Conservation (phyloP, 441 rosid genomes). For the Hura crepitans region DNA sequence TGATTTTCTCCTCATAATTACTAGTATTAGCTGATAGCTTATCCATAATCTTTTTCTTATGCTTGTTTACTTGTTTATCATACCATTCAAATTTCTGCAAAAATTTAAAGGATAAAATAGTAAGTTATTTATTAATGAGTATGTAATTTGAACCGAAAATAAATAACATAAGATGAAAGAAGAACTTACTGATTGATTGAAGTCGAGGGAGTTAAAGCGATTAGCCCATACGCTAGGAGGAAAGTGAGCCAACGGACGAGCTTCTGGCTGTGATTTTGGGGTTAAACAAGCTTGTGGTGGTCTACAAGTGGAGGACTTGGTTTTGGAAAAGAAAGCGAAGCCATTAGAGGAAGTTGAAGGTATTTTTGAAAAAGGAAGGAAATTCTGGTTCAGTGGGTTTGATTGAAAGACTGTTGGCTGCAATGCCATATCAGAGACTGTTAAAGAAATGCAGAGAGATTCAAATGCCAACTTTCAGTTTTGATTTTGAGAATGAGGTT, state of each 20-base stretch:
- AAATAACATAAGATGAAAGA: background rate
- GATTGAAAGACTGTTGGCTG: background rate
- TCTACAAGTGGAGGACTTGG: background rate
- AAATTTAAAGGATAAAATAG: background rate
- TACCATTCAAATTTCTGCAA: conserved; percentile 19
- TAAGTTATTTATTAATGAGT: no score
- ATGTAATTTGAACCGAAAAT: background rate
- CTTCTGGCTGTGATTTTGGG: background rate
- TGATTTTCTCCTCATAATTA: conserved; percentile 6
- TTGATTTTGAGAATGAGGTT: background rate
- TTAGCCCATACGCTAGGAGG: conserved; percentile 13
- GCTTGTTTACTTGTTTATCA: background rate
- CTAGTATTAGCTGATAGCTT: background rate
- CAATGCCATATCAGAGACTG: background rate
- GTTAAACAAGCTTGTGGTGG: background rate
- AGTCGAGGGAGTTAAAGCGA: background rate
- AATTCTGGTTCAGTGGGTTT: background rate
- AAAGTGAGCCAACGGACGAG: conserved; percentile 18
- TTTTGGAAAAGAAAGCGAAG: background rate
- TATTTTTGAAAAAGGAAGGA: background rate
- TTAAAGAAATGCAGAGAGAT: background rate
- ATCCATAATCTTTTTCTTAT: conserved; percentile 7
- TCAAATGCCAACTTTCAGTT: background rate
- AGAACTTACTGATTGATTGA: background rate
- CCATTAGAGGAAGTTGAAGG: background rate